Percentiles rank a stretch among this genome's conserved stretches.
Conservation (phyloP, 1,284 basidiomycete species). For the Cutaneotrichosporon curvatum region DNA sequence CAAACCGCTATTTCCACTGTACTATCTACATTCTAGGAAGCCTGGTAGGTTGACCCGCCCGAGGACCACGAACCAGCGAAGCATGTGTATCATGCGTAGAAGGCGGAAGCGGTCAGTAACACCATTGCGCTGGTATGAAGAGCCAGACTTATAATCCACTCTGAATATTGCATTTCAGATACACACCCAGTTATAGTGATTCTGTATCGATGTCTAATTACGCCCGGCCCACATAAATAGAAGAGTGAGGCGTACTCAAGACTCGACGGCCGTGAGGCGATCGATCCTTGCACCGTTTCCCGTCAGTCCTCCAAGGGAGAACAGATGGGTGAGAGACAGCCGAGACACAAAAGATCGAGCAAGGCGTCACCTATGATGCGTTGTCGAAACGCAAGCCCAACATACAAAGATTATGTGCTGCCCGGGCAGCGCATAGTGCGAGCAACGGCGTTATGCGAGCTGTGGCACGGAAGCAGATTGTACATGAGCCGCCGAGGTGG, state of each 20-base stretch:
- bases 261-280: slow-evolving; percentile 16
- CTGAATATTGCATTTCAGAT: too few species aligned
- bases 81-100: too few species aligned
- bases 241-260: slow-evolving; percentile 42
- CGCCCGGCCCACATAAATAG: slow-evolving; percentile 30
- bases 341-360: slow-evolving; percentile 17
- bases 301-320: neutral
- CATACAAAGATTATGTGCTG: too few species aligned
- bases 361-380: slow-evolving; percentile 38
- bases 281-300: slow-evolving; percentile 18
- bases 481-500: neutral
- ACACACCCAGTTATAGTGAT: neutral
- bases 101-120: too few species aligned
- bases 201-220: slow-evolving; percentile 40
- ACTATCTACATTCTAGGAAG: too few species aligned
- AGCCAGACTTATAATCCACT: too few species aligned
- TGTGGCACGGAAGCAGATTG: neutral
- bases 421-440: too few species aligned
- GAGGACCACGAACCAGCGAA: too few species aligned
- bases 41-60: too few species aligned
- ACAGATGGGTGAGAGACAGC: slow-evolving; percentile 35
- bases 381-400: slow-evolving; percentile 9
- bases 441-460: neutral
- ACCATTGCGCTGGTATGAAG: too few species aligned
- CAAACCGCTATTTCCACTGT: too few species aligned